Base-by-base conservation (phyloP, 352 stramenopile species). In the Globisporangium heterothallicum region DNA sequence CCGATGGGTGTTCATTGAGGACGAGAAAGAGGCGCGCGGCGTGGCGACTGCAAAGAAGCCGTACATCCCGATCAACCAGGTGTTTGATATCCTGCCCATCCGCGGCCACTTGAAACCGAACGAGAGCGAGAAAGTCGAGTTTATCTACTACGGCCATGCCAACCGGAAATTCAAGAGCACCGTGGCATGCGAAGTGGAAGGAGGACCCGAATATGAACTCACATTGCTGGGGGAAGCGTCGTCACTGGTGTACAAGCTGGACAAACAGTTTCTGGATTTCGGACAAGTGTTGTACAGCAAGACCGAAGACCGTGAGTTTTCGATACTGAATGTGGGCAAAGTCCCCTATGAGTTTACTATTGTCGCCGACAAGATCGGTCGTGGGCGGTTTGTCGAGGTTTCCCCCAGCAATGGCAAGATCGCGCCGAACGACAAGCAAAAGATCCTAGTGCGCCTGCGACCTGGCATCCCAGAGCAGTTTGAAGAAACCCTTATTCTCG, bases 41-140 rank as follows among this genome's bases (percentile, higher is more conserved):
- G 56, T 63, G 1, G 74, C 78, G 5, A 94, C 80, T 6, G 53
- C 63, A 9, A 92, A 86, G 59, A 86, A 86, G 26, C 80, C 87
- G 24, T 90, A 88, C 65, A 92, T 97, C 41, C 87, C 91, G 9
- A 83, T 96, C 26, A 96, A 96, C 42, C 82, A 95, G 62, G 88
- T 97, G 12, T 98, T 98, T 59, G 94, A 98, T 50, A 97, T 98
- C 27, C 57, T 98, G 3, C 94, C 94, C 3, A 97, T 98, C 25
- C 79, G 89, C 6, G 93, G 86, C 0, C 29, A 69, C 0, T 63
- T 98, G 1, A 69, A 74, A 27, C 91, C 94, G 5, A 80, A 73
- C n/a, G 89, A 98, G 59, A 86, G 61, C 24, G 92, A 98, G 49
- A 74, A 81, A 19, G 70, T 98, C 45, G 94, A 98, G 41, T 97